Conservation (phyloP, 352 stramenopile species). For the Phytophthora megakarya region DNA sequence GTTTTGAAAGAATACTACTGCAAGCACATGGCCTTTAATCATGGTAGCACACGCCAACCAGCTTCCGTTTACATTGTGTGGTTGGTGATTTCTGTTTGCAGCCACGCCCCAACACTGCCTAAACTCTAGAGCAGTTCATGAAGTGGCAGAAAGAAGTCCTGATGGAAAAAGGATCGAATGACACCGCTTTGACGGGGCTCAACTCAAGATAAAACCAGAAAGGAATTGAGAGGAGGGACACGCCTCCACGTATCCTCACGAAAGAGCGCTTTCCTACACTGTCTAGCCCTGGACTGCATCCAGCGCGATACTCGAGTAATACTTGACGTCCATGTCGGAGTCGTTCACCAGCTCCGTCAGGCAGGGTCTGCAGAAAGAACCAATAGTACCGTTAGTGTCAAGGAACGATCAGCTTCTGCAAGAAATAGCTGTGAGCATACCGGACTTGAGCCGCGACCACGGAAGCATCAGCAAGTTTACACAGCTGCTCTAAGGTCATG, state of each 20-base stretch:
- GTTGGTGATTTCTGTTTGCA: slow-evolving; percentile 20
- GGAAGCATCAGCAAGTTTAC: slow-evolving; percentile 75
- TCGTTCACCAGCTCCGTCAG: slow-evolving; percentile 79
- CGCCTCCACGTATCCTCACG: slow-evolving; percentile 30
- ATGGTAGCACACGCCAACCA: slow-evolving; percentile 16
- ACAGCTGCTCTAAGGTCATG: slow-evolving; percentile 85
- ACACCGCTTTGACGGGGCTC: slow-evolving; percentile 6
- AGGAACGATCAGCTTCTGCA: background rate
- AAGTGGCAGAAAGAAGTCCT: slow-evolving; percentile 23
- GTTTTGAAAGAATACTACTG: too few species aligned
- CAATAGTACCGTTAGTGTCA: slow-evolving; percentile 6
- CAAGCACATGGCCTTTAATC: too few species aligned
- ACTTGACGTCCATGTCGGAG: slow-evolving; percentile 86
- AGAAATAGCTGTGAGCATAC: slow-evolving; percentile 38
- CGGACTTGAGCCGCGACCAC: slow-evolving; percentile 74
- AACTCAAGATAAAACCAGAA: slow-evolving; percentile 32
- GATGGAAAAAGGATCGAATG: slow-evolving; percentile 1
- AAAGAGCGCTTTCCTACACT: slow-evolving; percentile 39
- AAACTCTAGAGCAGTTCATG: slow-evolving; percentile 36
- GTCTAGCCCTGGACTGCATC: slow-evolving; percentile 73
- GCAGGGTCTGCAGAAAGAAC: slow-evolving; percentile 54
- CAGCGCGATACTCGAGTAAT: slow-evolving; percentile 83
- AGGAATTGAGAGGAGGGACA: slow-evolving; percentile 31
- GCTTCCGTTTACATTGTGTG: slow-evolving; percentile 34
- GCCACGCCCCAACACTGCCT: slow-evolving; percentile 30